phyloP scores from a whole-genome alignment of 2,329 filamentous ascomycete genomes.

The Niveomyces coronatus region DNA sequence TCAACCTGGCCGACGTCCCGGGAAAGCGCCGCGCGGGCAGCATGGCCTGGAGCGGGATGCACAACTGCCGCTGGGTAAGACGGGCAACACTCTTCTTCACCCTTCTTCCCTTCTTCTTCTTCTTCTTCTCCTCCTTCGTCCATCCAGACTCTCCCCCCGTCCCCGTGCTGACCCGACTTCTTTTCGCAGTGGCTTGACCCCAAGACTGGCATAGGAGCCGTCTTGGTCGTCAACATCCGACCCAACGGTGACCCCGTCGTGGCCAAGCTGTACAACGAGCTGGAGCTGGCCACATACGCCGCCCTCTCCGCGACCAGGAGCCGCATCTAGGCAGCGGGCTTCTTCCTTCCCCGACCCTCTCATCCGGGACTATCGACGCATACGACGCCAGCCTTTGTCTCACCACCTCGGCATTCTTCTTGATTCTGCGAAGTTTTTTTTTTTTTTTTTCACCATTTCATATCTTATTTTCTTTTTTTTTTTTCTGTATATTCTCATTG shows the following conservation, averaged over 20 bases:
- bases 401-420: too few species aligned
- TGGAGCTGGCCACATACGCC: constrained; percentile 29
- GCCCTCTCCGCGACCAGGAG: background rate
- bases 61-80: constrained; percentile 34
- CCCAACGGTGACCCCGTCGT: constrained; percentile 28
- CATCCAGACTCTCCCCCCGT: too few species aligned
- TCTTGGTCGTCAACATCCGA: constrained; percentile 27
- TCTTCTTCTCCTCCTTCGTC: too few species aligned
- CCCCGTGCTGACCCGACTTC: too few species aligned
- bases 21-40: constrained; percentile 32
- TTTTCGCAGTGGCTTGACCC: constrained; percentile 26
- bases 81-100: background rate
- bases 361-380: too few species aligned
- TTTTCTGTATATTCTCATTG: too few species aligned
- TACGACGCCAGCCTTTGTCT: too few species aligned
- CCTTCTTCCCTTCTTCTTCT: background rate
- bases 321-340: constrained; percentile 7
- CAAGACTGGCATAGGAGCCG: constrained; percentile 28
- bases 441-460: too few species aligned
- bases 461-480: too few species aligned
- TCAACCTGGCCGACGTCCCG: constrained; percentile 28
- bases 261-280: constrained; percentile 25
- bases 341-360: too few species aligned
- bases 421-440: too few species aligned
- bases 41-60: constrained; percentile 33